Evolutionary conservation across 169 alveolate genomes (phyloP), one percentile per base, ranked within the genome.

Genomic region (Plasmodium cynomolgi): DNA sequence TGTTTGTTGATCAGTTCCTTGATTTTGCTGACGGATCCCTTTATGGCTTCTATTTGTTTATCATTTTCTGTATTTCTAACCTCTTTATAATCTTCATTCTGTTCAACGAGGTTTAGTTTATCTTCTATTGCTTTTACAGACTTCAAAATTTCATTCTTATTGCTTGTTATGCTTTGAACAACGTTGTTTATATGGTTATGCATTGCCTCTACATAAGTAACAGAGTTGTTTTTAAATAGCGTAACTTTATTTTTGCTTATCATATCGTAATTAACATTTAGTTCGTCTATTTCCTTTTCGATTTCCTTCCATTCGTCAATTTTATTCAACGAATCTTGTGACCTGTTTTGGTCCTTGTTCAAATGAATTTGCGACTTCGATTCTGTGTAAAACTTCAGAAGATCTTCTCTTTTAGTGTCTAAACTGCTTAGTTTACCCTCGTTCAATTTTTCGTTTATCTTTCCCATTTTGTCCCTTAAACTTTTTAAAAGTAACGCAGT

Each of bases 61-160:
- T 39, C 72, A 39, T 79, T 79, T 37, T 79, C 84, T 2, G 23
- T 0, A 37, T 39, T 79, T 6, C 11, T 79, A 37, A 79, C 68
- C 54, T 79, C 13, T 41, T 79, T 79, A 23, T 79, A 79, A 20
- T 31, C 84, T 79, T 79, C 84, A 79, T 79, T 79, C 15, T 8
- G 31, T 79, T 79, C 84, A 39, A 79, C 50, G 56, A 29, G n/a
- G 33, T 79, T 79, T 41, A 79, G 20, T 41, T 79, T 79, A 15
- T 79, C 72, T 20, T 79, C 84, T 79, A 79, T 41, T 31, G 20
- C 62, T 3, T 33, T 34, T 17, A 79, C 44, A 3, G 71, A 33
- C 50, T 79, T 79, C 50, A 79, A 41, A 37, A 79, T 39, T 11
- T 79, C 84, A 31, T 79, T 79, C 37, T 79, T 37, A n/a, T 79